phyloP scores from a whole-genome alignment of 2,329 filamentous ascomycete species.

The Bipolaris bicolor region DNA sequence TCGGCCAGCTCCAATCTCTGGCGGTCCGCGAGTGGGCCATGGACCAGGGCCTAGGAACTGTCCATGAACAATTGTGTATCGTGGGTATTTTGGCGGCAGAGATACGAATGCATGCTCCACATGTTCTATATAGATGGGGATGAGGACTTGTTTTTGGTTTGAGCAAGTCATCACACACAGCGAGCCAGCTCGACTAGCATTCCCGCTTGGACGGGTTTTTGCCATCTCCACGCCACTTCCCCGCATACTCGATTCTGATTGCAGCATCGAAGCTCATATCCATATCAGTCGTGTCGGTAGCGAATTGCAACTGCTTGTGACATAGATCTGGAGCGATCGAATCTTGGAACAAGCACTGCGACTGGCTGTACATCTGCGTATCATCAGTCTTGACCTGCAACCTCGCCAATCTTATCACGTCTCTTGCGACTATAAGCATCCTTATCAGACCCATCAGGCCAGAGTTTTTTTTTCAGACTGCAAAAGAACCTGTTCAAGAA shows the following conservation, averaged over 20 bases:
- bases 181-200: constrained; percentile 8
- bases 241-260: background rate
- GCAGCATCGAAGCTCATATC: too few relatives aligned
- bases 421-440: background rate
- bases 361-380: constrained; percentile 20
- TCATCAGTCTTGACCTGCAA: constrained; percentile 27
- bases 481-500: background rate
- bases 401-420: constrained; percentile 23
- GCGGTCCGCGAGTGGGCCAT: constrained; percentile 23
- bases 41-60: constrained; percentile 9
- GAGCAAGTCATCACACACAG: constrained; percentile 13
- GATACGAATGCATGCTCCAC: constrained; percentile 28
- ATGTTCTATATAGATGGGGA: constrained; percentile 21
- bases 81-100: constrained; percentile 30
- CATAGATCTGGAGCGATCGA: constrained; percentile 7
- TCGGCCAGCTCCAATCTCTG: constrained; percentile 41
- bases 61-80: constrained; percentile 36
- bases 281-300: constrained; percentile 17
- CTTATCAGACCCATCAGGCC: too few relatives aligned
- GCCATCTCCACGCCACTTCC: constrained; percentile 18
- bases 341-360: constrained; percentile 1
- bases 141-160: background rate
- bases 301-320: constrained; percentile 16
- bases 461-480: background rate
- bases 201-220: constrained; percentile 6